A percentile compares a stretch with the other conserved stretches of the same genome.
phyloP scores from a whole-genome alignment of 805 yeast species.

The Schizosaccharomyces octosporus region DNA sequence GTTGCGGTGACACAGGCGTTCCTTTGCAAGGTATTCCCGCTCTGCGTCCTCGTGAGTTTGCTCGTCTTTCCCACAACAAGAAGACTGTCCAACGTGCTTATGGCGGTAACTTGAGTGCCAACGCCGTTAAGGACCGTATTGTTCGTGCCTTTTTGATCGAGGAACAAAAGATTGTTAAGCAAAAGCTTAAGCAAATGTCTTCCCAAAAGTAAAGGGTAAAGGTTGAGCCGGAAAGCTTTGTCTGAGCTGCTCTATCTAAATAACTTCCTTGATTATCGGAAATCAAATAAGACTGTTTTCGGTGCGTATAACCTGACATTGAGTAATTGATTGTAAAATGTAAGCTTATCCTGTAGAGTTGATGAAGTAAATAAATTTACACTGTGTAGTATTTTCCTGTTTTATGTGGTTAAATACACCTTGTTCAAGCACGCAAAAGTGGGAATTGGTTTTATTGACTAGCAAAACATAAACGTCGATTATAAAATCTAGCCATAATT shows the following conservation, averaged over 20 bases:
- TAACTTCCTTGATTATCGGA: background rate
- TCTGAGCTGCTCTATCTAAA: background rate
- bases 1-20: conserved; percentile 39
- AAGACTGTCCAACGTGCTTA: conserved; percentile 98
- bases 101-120: conserved; percentile 97
- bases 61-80: conserved; percentile 79
- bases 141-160: conserved; percentile 98
- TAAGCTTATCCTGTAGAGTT: too few relatives aligned
- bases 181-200: background rate
- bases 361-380: too few relatives aligned
- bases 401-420: too few relatives aligned
- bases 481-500: too few relatives aligned
- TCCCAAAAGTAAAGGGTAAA: background rate
- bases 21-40: conserved; percentile 27
- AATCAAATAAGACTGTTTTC: background rate
- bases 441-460: too few relatives aligned
- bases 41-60: conserved; percentile 96
- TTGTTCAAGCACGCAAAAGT: too few relatives aligned
- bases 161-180: conserved; percentile 98
- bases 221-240: too few relatives aligned
- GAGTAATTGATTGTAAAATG: background rate
- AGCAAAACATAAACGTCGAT: too few relatives aligned
- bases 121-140: conserved; percentile 81
- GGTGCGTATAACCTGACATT: background rate
- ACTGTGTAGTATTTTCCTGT: too few relatives aligned